These are phyloP conservation scores for Ascosphaera pollenicola DNA, from an alignment of 2,329 filamentous ascomycete genomes.

Conservation along the genomic window DNA sequence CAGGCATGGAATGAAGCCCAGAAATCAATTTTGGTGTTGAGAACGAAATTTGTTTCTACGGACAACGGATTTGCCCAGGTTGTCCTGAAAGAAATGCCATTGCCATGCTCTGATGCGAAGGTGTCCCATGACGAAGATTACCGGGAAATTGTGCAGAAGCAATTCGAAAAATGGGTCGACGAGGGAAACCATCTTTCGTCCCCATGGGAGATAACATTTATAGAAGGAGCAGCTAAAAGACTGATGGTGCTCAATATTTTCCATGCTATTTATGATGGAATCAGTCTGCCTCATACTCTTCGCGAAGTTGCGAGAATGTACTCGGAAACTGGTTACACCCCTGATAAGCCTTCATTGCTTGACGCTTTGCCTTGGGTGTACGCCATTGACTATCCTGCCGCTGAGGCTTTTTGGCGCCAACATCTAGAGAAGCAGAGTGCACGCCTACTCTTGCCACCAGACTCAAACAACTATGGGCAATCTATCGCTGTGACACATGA, in stretches of 20 bases:
- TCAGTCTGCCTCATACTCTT: conserved; percentile 48
- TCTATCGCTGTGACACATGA: conserved; percentile 31
- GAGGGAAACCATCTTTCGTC: neutral
- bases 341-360: conserved; percentile 3
- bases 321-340: conserved; percentile 22
- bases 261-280: conserved; percentile 72
- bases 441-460: neutral
- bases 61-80: conserved; percentile 48
- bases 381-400: conserved; percentile 39
- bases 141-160: neutral
- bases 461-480: neutral
- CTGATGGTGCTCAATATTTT: conserved; percentile 35
- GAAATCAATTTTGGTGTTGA: conserved; percentile 48
- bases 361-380: conserved; percentile 25
- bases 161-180: conserved; percentile 21
- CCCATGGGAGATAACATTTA: neutral
- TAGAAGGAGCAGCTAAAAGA: neutral
- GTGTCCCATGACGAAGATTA: neutral
- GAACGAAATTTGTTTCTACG: conserved; percentile 53
- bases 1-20: conserved; percentile 41
- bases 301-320: conserved; percentile 45
- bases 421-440: conserved; percentile 21
- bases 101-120: neutral
- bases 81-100: conserved; percentile 25
- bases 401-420: conserved; percentile 32